Base-by-base conservation (phyloP, 352 stramenopile species). In the Phytophthora brassicae region DNA sequence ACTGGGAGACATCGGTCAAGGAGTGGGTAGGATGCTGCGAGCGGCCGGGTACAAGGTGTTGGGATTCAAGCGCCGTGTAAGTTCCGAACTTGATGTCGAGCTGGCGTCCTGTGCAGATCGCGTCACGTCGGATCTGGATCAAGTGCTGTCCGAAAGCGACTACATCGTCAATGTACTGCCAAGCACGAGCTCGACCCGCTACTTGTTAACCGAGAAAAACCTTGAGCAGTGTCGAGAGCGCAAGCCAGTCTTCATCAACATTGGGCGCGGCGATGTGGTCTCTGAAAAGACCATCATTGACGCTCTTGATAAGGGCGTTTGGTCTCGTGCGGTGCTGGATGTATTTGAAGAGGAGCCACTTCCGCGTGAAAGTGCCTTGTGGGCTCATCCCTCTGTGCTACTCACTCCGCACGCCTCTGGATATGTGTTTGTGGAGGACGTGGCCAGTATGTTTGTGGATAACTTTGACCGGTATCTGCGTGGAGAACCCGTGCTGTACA, bases 121-220 rank as follows among this genome's bases (percentile, higher is more conserved):
- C 2, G 53, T 89, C 26, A 88, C 77, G 3, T 64, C 64, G 14
- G 64, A 88, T 29, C 65, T 92, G 6, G 39, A 80, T 23, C 64
- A 84, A 14, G 71, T 89, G 36, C 58, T 92, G 17, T 24, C 55
- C 1, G 29, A 66, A 29, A 75, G 70, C 23, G 90, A 97, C 68
- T 94, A 92, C 54, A 41, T 97, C 22, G 81, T 97, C 24, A 94
- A 84, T 56, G 83, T 95, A 7, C 57, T 97, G 41, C 89, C 90
- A 8, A 94, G 85, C 55, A 97, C 90, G n/a, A 55, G 36, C 1
- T 69, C 72, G 17, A 97, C 90, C 41, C 66, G 72, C 22, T 75
- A 84, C 47, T 58, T 96, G 26, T 56, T 97, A 38, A 80, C 60
- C 14, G 69, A 81, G n/a, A 53, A 68, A 19, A 72, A 75, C 14